Percentiles rank a stretch among this genome's conserved stretches.
Evolutionary conservation across 2,329 filamentous ascomycete genomes (phyloP).

Genomic region (Monilinia fructigena): DNA sequence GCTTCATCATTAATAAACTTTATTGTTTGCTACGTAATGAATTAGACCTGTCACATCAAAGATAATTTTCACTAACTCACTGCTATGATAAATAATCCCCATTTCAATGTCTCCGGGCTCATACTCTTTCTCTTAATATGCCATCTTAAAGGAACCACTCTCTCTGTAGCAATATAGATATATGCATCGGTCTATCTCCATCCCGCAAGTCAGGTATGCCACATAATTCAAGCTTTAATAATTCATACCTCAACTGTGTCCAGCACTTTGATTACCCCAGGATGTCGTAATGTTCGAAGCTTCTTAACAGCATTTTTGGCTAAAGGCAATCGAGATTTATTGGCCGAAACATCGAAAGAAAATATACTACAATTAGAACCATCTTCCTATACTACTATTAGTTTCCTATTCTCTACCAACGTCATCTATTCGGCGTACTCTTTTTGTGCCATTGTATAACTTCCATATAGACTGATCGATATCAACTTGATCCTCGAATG

Average conservation of each 20-base stretch:
- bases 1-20: constrained; percentile 97
- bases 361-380: constrained; percentile 94
- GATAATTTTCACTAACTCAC: constrained; percentile 47
- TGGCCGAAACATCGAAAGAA: constrained; percentile 83
- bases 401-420: constrained; percentile 25
- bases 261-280: constrained; percentile 88
- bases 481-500: constrained; percentile 89
- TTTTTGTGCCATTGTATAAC: constrained; percentile 89
- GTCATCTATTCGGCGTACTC: constrained; percentile 50
- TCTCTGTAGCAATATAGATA: constrained; percentile 94
- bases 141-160: constrained; percentile 84
- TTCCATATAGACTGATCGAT: constrained; percentile 93
- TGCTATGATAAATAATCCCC: constrained; percentile 85
- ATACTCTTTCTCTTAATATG: constrained; percentile 84
- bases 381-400: constrained; percentile 66
- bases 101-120: constrained; percentile 91
- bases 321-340: constrained; percentile 77
- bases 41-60: constrained; percentile 9
- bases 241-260: constrained; percentile 82
- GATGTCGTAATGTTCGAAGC: constrained; percentile 86
- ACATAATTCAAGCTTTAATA: constrained; percentile 4
- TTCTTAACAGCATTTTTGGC: constrained; percentile 94
- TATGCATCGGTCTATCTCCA: constrained; percentile 75
- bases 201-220: constrained; percentile 30
- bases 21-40: constrained; percentile 66